Percentiles rank a stretch among this genome's conserved stretches.
Evolutionary conservation across 441 rosid species (phyloP).

Genomic region (Brassica hybrid): DNA sequence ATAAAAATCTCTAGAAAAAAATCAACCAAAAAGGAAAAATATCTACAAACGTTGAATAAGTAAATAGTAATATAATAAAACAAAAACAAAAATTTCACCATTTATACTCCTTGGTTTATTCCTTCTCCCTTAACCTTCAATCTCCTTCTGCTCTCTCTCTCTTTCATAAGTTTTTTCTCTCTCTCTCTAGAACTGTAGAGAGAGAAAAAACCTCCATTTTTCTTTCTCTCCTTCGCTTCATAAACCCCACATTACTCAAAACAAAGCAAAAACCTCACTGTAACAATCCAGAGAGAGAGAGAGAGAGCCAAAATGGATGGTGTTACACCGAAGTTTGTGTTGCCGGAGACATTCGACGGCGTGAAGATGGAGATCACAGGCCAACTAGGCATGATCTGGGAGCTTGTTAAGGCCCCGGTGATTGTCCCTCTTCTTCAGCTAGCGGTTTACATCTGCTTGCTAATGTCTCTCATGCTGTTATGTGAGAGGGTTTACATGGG

Average conservation of each 20-base stretch:
- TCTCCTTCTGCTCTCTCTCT: slow-evolving; percentile 23
- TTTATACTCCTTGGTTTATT: slow-evolving; percentile 24
- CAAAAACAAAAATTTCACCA: slow-evolving; percentile 12
- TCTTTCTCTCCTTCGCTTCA: slow-evolving; percentile 3
- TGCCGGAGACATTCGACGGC: slow-evolving; percentile 75
- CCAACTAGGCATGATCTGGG: slow-evolving; percentile 80
- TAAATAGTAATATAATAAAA: background rate
- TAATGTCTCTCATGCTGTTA: slow-evolving; percentile 89
- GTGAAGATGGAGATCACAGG: slow-evolving; percentile 72
- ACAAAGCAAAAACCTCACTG: too few species aligned
- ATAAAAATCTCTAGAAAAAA: background rate
- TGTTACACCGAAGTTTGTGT: slow-evolving; percentile 57
- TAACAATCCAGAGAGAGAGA: too few species aligned
- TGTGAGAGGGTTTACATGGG: slow-evolving; percentile 93
- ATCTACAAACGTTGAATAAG: slow-evolving; percentile 4
- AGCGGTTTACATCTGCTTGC: slow-evolving; percentile 66
- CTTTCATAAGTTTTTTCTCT: slow-evolving; percentile 21
- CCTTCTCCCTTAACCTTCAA: slow-evolving; percentile 26
- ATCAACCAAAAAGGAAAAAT: slow-evolving; percentile 18
- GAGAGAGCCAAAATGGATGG: slow-evolving; percentile 53
- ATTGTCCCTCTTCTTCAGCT: slow-evolving; percentile 76
- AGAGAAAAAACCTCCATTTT: slow-evolving; percentile 29
- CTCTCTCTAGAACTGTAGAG: slow-evolving; percentile 35
- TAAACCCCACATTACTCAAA: slow-evolving; percentile 27
- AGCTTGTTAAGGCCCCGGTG: slow-evolving; percentile 86